Evolutionary conservation across 768 basidiomycete species (phyloP), one percentile per base, ranked within the genome.

Genomic region (Austroboletus eburneus): DNA sequence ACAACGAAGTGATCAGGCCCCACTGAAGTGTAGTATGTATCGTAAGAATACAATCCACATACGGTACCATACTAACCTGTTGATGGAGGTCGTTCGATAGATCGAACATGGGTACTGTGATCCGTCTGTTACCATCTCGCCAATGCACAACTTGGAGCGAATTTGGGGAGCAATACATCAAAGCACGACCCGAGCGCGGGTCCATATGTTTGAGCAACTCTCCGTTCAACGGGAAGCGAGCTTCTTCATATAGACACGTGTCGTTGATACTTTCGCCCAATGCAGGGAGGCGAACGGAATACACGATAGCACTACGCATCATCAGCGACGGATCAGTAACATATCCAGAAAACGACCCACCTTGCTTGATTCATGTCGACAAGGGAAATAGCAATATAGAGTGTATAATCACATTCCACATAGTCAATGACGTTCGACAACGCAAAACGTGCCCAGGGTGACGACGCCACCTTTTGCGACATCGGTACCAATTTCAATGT

Each of bases 1-100:
- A 69, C 16, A 77, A 49, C 9, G 67, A 70, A 1, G 77, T 59
- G 9, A 81, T 65, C 1, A 65, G 67, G 27, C 68, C 72, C 68
- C 69, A 72, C 71, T 73, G 29, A 16, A 3, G 21, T 34, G 32
- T 14, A 4, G n/a, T 5, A 14, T 21, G 39, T 6, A 24, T n/a
- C n/a, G n/a, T 14, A 7, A 48, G 37, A 32, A 41, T 22, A 41
- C 1, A 20, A 32, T 43, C 22, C 12, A 46, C 16, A 10, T 38
- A n/a, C n/a, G 24, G 17, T 9, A 21, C 3, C 41, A 22, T 21
- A 18, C 70, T 45, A 39, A 72, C 72, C 51, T 58, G 44, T 42
- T 68, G 66, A 29, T 70, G 68, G 9, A 58, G 42, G 16, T 64
- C 64, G 4, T 63, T 55, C 1, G 29, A 29, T 5, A 55, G 45